Evolutionary conservation across 768 basidiomycete species (phyloP).

Genomic region (Pholiota molesta): DNA sequence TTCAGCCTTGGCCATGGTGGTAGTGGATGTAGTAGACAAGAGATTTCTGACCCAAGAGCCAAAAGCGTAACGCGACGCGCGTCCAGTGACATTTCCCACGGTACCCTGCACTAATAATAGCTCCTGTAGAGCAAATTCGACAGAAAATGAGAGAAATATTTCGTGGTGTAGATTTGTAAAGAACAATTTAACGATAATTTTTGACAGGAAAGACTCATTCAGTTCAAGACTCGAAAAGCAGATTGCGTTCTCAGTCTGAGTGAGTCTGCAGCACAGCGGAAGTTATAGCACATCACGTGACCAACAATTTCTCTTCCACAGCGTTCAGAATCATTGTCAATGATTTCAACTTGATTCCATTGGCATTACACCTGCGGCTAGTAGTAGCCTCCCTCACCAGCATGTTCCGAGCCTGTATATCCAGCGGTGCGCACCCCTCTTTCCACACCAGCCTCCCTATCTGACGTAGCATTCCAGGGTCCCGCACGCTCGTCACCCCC

Average conservation of each 20-base stretch:
- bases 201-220: too few species aligned
- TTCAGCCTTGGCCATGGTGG: conserved; percentile 59
- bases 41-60: conserved; percentile 4
- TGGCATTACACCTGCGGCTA: too few species aligned
- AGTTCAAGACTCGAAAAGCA: too few species aligned
- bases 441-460: background rate
- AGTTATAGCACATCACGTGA: background rate
- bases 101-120: conserved; percentile 7
- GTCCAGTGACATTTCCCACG: conserved; percentile 43
- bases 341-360: background rate
- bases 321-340: too few species aligned
- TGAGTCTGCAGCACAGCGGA: background rate
- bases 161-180: background rate
- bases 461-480: conserved; percentile 17
- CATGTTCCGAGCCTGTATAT: conserved; percentile 23
- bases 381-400: background rate
- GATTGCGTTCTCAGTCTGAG: too few species aligned
- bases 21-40: conserved; percentile 12
- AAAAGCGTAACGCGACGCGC: conserved; percentile 53
- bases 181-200: too few species aligned
- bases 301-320: background rate
- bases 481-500: conserved; percentile 21
- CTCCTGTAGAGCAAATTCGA: background rate
- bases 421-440: conserved; percentile 16
- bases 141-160: background rate